Percentiles rank a stretch among this genome's conserved stretches.
Conservation (phyloP, 768 basidiomycete species). For the Rhizopogon rudus region DNA sequence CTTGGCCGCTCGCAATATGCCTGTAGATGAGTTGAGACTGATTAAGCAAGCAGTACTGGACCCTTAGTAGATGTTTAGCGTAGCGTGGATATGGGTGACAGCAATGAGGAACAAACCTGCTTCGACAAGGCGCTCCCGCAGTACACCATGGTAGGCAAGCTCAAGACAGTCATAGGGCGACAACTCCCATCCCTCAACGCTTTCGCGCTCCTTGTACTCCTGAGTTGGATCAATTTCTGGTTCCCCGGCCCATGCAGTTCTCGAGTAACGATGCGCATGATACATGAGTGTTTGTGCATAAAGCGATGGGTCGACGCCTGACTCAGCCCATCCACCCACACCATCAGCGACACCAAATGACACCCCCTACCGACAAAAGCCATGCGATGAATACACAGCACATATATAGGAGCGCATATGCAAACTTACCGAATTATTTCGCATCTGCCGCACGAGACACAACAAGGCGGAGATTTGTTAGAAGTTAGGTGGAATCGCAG, state of each 20-base stretch:
- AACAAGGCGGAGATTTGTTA: conserved; percentile 1
- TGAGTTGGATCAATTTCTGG: conserved; percentile 76
- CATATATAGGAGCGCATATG: neutral
- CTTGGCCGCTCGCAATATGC: conserved; percentile 75
- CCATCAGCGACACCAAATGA: conserved; percentile 88
- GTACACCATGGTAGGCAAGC: conserved; percentile 65
- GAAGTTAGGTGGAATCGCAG: neutral
- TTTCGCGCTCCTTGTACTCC: conserved; percentile 62
- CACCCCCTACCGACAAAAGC: conserved; percentile 46
- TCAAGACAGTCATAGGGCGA: conserved; percentile 68
- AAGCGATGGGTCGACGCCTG: conserved; percentile 80
- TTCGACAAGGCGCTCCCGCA: conserved; percentile 58
- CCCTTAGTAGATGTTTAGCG: conserved; percentile 35
- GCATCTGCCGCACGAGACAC: conserved; percentile 48
- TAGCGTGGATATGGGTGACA: conserved; percentile 2
- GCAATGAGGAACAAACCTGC: conserved; percentile 35
- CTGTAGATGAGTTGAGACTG: conserved; percentile 70
- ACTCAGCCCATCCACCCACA: conserved; percentile 87
- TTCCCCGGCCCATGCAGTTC: conserved; percentile 75
- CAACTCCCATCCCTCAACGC: conserved; percentile 64
- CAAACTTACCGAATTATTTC: conserved; percentile 66
- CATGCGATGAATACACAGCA: conserved; percentile 19
- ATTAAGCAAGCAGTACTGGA: conserved; percentile 82
- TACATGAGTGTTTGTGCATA: conserved; percentile 93
- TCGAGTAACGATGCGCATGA: conserved; percentile 69